A percentile compares a stretch with the other conserved stretches of the same genome.
Conservation (phyloP, 768 basidiomycete genomes). For the Podaxis sp. region DNA sequence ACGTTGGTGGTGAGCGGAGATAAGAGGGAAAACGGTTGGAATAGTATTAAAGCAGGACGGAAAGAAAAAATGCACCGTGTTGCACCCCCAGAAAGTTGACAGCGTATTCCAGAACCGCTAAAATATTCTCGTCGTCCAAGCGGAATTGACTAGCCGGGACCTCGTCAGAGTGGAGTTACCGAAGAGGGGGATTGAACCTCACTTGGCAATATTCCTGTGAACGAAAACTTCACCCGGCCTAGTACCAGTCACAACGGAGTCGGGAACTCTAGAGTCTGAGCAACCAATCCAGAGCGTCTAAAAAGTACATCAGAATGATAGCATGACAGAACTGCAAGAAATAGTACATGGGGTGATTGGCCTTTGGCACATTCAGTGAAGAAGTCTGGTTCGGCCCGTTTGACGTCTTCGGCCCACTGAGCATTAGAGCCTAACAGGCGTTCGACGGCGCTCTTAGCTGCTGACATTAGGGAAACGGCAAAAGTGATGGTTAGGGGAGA, state of each 20-base stretch:
- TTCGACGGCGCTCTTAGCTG: constrained; percentile 20
- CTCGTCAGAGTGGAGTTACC: constrained; percentile 5
- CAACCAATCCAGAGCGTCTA: constrained; percentile 81
- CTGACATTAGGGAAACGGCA: neutral
- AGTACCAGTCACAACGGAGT: constrained; percentile 65
- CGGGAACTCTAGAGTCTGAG: constrained; percentile 84
- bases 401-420: constrained; percentile 67
- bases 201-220: constrained; percentile 90
- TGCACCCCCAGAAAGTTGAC: constrained; percentile 66
- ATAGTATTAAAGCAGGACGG: constrained; percentile 20
- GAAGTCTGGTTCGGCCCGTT: constrained; percentile 56
- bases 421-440: constrained; percentile 49
- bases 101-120: constrained; percentile 74
- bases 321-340: neutral
- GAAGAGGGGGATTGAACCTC: constrained; percentile 23
- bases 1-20: constrained; percentile 19
- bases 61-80: constrained; percentile 60
- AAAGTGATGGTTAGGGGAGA: neutral
- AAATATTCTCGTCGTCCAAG: constrained; percentile 64
- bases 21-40: constrained; percentile 27
- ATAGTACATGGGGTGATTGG: constrained; percentile 62
- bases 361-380: constrained; percentile 59
- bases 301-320: constrained; percentile 14
- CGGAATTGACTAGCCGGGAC: constrained; percentile 61
- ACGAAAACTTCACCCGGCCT: constrained; percentile 82